Conservation (phyloP, 495 filamentous ascomycete genomes). For the Penicillium canariense region DNA sequence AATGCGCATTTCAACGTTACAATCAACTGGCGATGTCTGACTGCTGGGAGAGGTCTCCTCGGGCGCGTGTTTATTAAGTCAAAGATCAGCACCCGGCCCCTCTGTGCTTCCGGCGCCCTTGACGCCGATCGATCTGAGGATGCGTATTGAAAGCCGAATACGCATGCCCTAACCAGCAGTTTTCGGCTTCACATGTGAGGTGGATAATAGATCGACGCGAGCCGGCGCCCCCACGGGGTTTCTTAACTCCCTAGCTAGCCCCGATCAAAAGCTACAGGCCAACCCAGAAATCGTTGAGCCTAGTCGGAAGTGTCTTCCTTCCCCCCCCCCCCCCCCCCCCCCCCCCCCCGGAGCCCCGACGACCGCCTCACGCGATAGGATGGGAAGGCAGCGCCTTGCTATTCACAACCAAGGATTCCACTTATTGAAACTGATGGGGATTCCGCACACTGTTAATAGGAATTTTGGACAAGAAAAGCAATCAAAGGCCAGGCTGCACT, state of each 20-base stretch:
- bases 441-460: neutral
- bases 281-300: neutral
- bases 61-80: neutral
- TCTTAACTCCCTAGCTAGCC: neutral
- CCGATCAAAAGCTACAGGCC: neutral
- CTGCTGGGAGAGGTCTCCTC: neutral
- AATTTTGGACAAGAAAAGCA: neutral
- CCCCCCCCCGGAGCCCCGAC: neutral
- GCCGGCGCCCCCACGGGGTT: neutral
- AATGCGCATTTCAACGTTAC: neutral
- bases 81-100: neutral
- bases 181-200: constrained; percentile 4
- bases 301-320: neutral
- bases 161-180: neutral
- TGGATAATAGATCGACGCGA: neutral
- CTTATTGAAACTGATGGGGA: neutral
- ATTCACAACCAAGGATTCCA: neutral
- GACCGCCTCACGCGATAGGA: neutral
- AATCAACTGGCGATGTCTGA: neutral
- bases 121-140: neutral
- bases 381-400: neutral
- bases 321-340: neutral
- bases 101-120: neutral
- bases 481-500: neutral
- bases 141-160: constrained; percentile 4